Evolutionary conservation across 139 green algal genomes (phyloP).

Genomic region (Chlorella sp.): DNA sequence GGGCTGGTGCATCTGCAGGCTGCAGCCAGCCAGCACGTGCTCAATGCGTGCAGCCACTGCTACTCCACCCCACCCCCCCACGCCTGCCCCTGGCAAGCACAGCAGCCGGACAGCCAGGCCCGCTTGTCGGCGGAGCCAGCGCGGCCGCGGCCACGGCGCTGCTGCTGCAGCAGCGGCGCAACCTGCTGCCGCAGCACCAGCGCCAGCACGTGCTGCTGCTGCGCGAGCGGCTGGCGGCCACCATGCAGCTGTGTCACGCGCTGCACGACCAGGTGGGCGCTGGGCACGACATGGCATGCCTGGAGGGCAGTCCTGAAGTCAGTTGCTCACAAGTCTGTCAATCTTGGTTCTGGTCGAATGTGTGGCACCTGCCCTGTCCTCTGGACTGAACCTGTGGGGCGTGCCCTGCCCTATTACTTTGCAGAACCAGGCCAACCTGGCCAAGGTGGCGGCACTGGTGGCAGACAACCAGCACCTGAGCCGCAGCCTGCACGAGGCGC

Average conservation of each 20-base stretch:
- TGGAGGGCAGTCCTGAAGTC: background rate
- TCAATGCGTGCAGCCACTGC: too few species aligned
- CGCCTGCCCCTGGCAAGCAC: too few species aligned
- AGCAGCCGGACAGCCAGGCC: too few species aligned
- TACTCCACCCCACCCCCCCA: too few species aligned
- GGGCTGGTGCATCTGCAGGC: too few species aligned
- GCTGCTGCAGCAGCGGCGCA: background rate
- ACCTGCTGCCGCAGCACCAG: background rate
- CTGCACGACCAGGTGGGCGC: constrained; percentile 19
- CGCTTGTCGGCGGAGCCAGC: too few species aligned
- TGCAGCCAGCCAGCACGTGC: too few species aligned
- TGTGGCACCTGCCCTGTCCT: background rate
- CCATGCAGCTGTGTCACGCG: constrained; percentile 1
- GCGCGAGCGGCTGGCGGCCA: background rate
- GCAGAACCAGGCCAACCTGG: constrained; percentile 8
- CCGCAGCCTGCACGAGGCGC: constrained; percentile 11
- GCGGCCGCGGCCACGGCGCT: too few species aligned
- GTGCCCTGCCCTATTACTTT: background rate
- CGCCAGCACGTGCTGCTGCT: background rate
- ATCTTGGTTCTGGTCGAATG: too few species aligned
- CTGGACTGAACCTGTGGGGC: background rate
- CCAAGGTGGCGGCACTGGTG: background rate
- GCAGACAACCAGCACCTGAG: constrained; percentile 7
- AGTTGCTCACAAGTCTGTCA: background rate
- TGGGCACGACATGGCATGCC: background rate